A percentile compares a stretch with the other conserved stretches of the same genome.
Conservation (phyloP, 2,329 filamentous ascomycete genomes). For the Talaromyces sp. region DNA sequence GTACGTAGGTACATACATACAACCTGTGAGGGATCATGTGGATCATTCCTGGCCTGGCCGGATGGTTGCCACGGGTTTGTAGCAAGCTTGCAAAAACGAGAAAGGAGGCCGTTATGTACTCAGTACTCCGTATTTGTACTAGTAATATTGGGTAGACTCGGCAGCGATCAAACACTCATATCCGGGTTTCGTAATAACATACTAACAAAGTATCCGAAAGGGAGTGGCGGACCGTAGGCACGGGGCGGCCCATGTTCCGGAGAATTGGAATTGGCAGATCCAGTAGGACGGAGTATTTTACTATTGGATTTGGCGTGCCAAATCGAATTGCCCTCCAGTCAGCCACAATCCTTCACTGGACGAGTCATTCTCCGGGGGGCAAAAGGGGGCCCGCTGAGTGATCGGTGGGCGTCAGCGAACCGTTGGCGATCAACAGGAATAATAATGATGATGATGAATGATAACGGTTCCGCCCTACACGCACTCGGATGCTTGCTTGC, state of each 20-base stretch:
- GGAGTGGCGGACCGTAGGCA: constrained; percentile 6
- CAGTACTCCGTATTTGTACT: background rate
- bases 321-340: background rate
- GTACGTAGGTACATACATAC: background rate
- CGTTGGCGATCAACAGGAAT: background rate
- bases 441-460: too few species aligned
- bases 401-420: background rate
- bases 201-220: background rate
- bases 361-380: background rate
- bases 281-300: background rate
- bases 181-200: background rate
- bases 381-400: background rate
- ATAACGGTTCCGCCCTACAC: too few species aligned
- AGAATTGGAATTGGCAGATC: constrained; percentile 1
- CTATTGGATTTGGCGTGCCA: background rate
- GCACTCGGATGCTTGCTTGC: background rate
- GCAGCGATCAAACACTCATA: background rate
- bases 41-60: background rate
- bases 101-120: background rate
- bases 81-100: background rate
- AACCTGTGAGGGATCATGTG: background rate
- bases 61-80: background rate
- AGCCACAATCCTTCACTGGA: background rate
- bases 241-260: constrained; percentile 11
- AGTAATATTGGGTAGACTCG: background rate